A percentile compares a stretch with the other conserved stretches of the same genome.
phyloP scores from a whole-genome alignment of 208 protist species.

The Acanthamoeba healyi region DNA sequence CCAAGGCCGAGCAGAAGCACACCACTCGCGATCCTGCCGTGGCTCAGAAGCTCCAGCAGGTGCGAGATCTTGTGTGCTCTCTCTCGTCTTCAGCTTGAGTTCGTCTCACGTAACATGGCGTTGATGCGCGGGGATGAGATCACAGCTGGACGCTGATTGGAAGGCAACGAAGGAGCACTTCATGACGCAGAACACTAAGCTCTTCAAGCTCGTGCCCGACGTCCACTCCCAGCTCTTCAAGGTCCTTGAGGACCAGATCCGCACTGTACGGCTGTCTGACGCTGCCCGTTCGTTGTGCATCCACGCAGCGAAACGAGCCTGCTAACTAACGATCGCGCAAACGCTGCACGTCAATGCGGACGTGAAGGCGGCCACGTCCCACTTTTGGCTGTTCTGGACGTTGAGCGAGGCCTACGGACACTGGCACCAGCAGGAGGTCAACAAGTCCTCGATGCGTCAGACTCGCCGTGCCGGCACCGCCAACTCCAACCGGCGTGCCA shows the following conservation, averaged over 20 bases:
- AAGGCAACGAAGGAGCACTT: constrained; percentile 35
- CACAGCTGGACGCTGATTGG: constrained; percentile 17
- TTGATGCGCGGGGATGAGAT: no score
- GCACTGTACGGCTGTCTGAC: not conserved
- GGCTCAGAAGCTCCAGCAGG: constrained; percentile 42
- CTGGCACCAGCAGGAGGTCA: constrained; percentile 60
- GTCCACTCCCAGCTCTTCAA: constrained; percentile 39
- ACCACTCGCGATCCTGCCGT: not conserved
- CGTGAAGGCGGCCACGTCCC: constrained; percentile 16
- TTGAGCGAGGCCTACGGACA: constrained; percentile 33
- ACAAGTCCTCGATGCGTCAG: constrained; percentile 30
- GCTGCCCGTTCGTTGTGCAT: not conserved
- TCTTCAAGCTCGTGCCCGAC: constrained; percentile 27
- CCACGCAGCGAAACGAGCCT: not conserved
- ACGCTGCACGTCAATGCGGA: not conserved
- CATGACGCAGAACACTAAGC: not conserved
- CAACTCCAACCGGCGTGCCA: constrained; percentile 6
- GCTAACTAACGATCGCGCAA: no score
- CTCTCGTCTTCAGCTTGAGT: not conserved
- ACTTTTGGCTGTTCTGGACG: constrained; percentile 63
- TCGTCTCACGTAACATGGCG: not conserved
- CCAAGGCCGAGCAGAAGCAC: constrained; percentile 56
- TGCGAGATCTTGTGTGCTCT: no score
- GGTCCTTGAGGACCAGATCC: constrained; percentile 17
- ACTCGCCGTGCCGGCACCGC: not conserved